Base-by-base conservation (phyloP, 1,284 basidiomycete species). In the Cutaneotrichosporon sp. region DNA sequence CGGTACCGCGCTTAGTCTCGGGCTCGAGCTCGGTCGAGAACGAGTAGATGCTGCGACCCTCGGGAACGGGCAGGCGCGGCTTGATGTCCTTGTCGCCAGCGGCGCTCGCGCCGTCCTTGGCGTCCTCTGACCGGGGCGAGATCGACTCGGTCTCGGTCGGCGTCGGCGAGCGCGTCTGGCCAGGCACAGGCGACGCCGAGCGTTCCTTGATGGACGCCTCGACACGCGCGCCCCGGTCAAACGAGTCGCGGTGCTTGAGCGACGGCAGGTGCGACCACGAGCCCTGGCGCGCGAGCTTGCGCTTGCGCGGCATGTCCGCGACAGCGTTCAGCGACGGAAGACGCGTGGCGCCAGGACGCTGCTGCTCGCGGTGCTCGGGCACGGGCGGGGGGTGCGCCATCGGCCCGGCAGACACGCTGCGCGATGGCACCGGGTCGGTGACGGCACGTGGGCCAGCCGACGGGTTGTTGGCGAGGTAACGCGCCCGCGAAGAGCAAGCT, bases 21-120 rank as follows among this genome's bases (percentile, higher is more conserved):
- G 58, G 58, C 53, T 60, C 58, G 41, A 60, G 55, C 50, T 52
- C 58, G 17, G 52, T 60, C 33, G 55, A 57, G 48, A 60, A 56
- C 41, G 55, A 56, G 51, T 60, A 60, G 45, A 60, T 60, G 52
- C 52, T 56, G 30, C 58, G 52, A 35, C 58, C 58, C 48, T 57
- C 50, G 41, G 58, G 58, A 15, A 56, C 40, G 2, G 56, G 52
- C 5, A 60, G 46, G 22, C 55, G 52, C 13, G 44, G 46, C 55
- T 56, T 56, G 36, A 12, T 30, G n/a, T 43, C 40, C 36, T 41
- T 1, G 50, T 18, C 30, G 41, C 37, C 45, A 39, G 45, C 21
- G 39, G 34, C 46, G 39, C 46, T 35, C 34, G 48, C 46, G 35
- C 26, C 34, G 26, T 38, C 38, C 30, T 7, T 23, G 14, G 49